Percentiles rank a stretch among this genome's conserved stretches.
phyloP scores from a whole-genome alignment of 139 green algal genomes.

The Desmodesmus armatus region DNA sequence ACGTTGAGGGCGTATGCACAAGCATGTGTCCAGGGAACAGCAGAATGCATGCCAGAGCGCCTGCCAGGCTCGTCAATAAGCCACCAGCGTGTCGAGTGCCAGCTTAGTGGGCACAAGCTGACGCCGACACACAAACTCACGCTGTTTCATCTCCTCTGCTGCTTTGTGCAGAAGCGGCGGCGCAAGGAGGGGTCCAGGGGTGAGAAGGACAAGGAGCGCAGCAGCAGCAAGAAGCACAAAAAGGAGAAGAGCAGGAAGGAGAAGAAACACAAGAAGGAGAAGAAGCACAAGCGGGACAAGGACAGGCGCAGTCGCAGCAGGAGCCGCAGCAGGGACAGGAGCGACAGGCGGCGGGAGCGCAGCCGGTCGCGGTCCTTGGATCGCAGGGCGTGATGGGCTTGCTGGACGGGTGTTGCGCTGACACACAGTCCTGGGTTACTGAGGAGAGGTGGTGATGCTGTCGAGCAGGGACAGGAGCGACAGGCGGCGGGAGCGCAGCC shows the following conservation, averaged over 20 bases:
- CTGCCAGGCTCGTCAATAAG: too few relatives aligned
- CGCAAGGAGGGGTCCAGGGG: neutral
- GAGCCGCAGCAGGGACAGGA: neutral
- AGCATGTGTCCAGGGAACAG: too few relatives aligned
- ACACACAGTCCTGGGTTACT: neutral
- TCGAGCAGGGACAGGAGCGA: neutral
- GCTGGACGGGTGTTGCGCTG: neutral
- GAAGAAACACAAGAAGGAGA: slow-evolving; percentile 46
- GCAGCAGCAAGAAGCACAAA: neutral
- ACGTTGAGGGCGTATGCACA: too few relatives aligned
- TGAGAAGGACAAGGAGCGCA: neutral
- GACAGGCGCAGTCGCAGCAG: slow-evolving; percentile 43
- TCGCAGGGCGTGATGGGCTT: too few relatives aligned
- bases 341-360: too few relatives aligned
- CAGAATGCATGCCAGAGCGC: too few relatives aligned
- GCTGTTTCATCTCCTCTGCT: neutral
- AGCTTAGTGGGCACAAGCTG: neutral
- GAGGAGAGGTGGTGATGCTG: neutral
- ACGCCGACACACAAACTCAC: too few relatives aligned
- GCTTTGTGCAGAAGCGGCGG: slow-evolving; percentile 26
- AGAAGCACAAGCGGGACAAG: slow-evolving; percentile 44
- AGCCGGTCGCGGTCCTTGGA: too few relatives aligned
- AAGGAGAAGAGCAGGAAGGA: neutral
- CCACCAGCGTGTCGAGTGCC: neutral
- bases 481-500: too few relatives aligned